Conservation (phyloP, 352 stramenopile species). For the Pythium apleroticum region DNA sequence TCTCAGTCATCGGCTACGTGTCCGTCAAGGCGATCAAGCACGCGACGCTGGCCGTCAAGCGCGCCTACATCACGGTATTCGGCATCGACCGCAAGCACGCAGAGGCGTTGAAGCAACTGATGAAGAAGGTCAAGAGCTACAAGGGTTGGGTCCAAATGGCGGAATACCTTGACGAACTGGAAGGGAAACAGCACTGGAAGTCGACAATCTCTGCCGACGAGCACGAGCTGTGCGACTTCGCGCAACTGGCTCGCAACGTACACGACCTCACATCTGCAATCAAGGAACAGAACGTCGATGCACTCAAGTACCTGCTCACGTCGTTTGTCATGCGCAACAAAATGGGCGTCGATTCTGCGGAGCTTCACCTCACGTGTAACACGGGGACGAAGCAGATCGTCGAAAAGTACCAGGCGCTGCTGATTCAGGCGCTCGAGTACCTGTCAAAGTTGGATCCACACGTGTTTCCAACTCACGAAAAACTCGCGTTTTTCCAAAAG, state of each 20-base stretch:
- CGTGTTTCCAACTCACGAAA: constrained; percentile 44
- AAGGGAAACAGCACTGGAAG: constrained; percentile 68
- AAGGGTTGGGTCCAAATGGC: constrained; percentile 64
- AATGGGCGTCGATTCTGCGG: constrained; percentile 50
- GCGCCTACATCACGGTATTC: constrained; percentile 26
- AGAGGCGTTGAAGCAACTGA: constrained; percentile 51
- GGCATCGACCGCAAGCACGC: constrained; percentile 53
- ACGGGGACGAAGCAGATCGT: constrained; percentile 66
- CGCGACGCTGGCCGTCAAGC: not conserved
- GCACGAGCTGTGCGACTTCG: constrained; percentile 63
- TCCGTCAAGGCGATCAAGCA: constrained; percentile 49
- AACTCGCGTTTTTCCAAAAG: constrained; percentile 50
- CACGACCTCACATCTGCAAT: constrained; percentile 36
- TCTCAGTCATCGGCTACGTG: constrained; percentile 54
- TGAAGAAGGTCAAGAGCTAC: constrained; percentile 58
- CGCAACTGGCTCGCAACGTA: constrained; percentile 44
- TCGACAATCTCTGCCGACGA: constrained; percentile 41
- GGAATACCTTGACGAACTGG: constrained; percentile 54
- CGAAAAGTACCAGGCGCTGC: constrained; percentile 46
- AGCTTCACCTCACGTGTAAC: constrained; percentile 54
- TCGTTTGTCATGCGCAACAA: constrained; percentile 68
- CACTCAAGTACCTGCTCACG: constrained; percentile 61
- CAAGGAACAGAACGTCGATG: constrained; percentile 36
- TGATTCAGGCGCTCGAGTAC: constrained; percentile 47
- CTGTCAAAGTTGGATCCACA: constrained; percentile 31